Conservation (phyloP, 371 early-diverging fungal genomes). For the Mycotypha africana region DNA sequence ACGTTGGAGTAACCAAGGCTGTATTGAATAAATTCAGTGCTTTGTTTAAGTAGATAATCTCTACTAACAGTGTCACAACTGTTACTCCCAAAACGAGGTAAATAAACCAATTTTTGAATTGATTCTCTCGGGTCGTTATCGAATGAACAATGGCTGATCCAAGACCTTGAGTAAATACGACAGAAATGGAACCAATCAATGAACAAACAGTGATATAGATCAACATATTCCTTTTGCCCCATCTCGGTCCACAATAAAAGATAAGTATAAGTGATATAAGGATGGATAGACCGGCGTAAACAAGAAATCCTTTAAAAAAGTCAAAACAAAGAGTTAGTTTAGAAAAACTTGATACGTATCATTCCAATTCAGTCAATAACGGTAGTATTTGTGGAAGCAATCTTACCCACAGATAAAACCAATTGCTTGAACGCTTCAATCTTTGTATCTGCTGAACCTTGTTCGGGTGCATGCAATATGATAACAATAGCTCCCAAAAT, state of each 20-base stretch:
- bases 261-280: slow-evolving; percentile 54
- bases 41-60: slow-evolving; percentile 95
- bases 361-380: too few species aligned
- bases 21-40: slow-evolving; percentile 90
- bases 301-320: slow-evolving; percentile 60
- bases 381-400: too few species aligned
- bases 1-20: slow-evolving; percentile 84
- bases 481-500: slow-evolving; percentile 86
- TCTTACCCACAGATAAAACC: slow-evolving; percentile 65
- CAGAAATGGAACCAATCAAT: slow-evolving; percentile 83
- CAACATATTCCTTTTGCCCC: slow-evolving; percentile 79
- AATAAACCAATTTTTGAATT: slow-evolving; percentile 82
- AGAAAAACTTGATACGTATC: too few species aligned
- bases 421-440: slow-evolving; percentile 75
- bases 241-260: slow-evolving; percentile 72
- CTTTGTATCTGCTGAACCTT: slow-evolving; percentile 62
- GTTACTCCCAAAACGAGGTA: slow-evolving; percentile 76
- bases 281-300: slow-evolving; percentile 70
- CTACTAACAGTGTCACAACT: slow-evolving; percentile 69
- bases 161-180: slow-evolving; percentile 87
- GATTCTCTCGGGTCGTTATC: slow-evolving; percentile 68
- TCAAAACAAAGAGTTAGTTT: too few species aligned
- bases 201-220: slow-evolving; percentile 86
- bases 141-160: slow-evolving; percentile 87
- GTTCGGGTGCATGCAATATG: slow-evolving; percentile 87